These are phyloP conservation scores for Thielaviopsis populi DNA, from an alignment of 2,329 filamentous ascomycete genomes.

Conservation along the genomic window DNA sequence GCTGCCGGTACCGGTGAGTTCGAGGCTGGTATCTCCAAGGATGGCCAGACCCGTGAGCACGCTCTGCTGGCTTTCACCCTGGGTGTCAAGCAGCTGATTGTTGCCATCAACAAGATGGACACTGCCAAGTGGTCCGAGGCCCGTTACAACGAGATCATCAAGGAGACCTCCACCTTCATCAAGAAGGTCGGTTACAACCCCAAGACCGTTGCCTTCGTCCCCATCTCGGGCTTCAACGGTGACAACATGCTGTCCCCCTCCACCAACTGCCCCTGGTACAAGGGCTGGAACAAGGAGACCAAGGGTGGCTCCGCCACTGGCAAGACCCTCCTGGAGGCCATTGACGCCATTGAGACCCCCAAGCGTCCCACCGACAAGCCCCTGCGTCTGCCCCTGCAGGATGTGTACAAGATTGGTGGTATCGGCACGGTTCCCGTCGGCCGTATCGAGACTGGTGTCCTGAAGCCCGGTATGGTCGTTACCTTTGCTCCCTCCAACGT, in stretches of 20 bases:
- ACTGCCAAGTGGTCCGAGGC: conserved; percentile 95
- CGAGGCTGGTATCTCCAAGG: conserved; percentile 99
- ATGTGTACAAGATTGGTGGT: conserved; percentile 99
- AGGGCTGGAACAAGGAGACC: conserved; percentile 97
- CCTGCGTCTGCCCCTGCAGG: conserved; percentile 99
- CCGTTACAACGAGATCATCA: conserved; percentile 98
- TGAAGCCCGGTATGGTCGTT: conserved; percentile 85
- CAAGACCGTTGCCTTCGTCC: conserved; percentile 95
- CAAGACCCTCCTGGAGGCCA: conserved; percentile 98
- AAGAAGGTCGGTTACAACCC: conserved; percentile 99
- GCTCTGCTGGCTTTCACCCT: conserved; percentile 99
- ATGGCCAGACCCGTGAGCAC: conserved; percentile 99
- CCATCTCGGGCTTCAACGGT: conserved; percentile 99
- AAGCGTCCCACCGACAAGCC: conserved; percentile 95
- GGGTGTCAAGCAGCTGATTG: conserved; percentile 99
- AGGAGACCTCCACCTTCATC: conserved; percentile 99
- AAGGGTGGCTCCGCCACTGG: conserved; percentile 67
- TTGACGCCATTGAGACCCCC: conserved; percentile 87
- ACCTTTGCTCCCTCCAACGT: conserved; percentile 98
- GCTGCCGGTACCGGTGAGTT: conserved; percentile 99
- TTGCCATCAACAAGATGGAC: conserved; percentile 99
- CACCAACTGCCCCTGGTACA: conserved; percentile 98
- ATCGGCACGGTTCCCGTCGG: conserved; percentile 99
- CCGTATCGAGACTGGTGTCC: conserved; percentile 98
- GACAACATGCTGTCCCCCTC: conserved; percentile 97